These are phyloP conservation scores for Quercus lobata DNA, from an alignment of 331 rosid genomes.

Conservation along the genomic window DNA sequence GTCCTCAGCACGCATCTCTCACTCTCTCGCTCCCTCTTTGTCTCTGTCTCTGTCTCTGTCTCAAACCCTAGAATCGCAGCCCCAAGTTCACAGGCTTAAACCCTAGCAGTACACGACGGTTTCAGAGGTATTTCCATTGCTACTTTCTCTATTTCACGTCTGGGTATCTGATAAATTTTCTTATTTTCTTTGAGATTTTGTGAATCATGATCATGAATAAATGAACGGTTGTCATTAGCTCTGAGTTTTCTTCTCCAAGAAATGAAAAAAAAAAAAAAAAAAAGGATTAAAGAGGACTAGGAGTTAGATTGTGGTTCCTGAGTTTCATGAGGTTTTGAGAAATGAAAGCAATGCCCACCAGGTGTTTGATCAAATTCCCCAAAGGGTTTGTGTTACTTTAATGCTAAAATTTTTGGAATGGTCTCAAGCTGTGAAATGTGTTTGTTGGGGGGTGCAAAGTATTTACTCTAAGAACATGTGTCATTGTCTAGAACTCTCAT, in stretches of 20 bases:
- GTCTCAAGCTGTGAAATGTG: too few species aligned
- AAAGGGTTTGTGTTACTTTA: background rate
- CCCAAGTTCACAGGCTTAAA: background rate
- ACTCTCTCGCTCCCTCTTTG: background rate
- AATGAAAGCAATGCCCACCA: background rate
- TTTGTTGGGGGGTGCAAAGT: too few species aligned
- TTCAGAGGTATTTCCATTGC: background rate
- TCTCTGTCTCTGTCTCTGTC: background rate
- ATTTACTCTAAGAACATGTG: too few species aligned
- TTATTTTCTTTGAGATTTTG: background rate
- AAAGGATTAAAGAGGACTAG: background rate
- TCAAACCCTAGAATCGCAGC: background rate
- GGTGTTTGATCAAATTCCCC: background rate
- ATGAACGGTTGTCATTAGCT: background rate
- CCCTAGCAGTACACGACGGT: background rate
- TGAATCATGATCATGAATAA: background rate
- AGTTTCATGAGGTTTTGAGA: too few species aligned
- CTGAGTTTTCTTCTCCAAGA: background rate
- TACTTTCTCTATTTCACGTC: background rate
- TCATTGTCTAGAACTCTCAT: too few species aligned
- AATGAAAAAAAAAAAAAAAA: background rate
- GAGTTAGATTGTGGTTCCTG: background rate
- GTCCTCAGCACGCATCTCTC: background rate
- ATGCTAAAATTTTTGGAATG: background rate
- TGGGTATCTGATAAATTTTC: background rate